Evolutionary conservation across 2,329 filamentous ascomycete species (phyloP).

Genomic region (Ophiocordyceps camponoti-leonardi): DNA sequence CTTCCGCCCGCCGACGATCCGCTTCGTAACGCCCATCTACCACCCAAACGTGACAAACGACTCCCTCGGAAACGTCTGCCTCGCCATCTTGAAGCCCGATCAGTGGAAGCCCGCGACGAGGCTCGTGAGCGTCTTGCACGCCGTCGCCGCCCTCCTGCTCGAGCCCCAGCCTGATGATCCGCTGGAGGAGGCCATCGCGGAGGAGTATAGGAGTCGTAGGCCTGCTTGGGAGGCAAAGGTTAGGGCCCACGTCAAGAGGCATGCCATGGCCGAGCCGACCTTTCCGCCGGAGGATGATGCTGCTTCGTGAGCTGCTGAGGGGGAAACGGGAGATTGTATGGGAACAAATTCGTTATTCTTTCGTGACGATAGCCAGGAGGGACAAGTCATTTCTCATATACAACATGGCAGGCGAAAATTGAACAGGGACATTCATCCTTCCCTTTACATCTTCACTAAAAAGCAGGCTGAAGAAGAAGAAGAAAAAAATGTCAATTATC

Average conservation of each 20-base stretch:
- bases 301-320: too few relatives aligned
- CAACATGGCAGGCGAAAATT: too few relatives aligned
- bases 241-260: conserved; percentile 54
- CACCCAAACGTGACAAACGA: conserved; percentile 92
- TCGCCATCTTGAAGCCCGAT: conserved; percentile 66
- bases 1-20: conserved; percentile 70
- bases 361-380: too few relatives aligned
- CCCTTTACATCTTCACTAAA: too few relatives aligned
- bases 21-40: conserved; percentile 81
- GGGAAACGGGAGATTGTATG: too few relatives aligned
- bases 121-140: conserved; percentile 58
- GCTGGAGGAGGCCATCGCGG: conserved; percentile 71
- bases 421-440: too few relatives aligned
- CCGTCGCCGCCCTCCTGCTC: conserved; percentile 54
- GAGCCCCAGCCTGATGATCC: conserved; percentile 83
- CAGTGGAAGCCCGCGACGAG: conserved; percentile 84
- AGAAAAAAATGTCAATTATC: too few relatives aligned
- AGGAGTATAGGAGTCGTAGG: conserved; percentile 58
- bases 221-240: conserved; percentile 59
- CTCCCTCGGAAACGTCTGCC: conserved; percentile 67
- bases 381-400: too few relatives aligned
- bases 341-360: too few relatives aligned
- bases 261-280: conserved; percentile 35
- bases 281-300: conserved; percentile 11
- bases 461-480: too few relatives aligned